phyloP scores from a whole-genome alignment of 768 basidiomycete species.

The Russula earlei region DNA sequence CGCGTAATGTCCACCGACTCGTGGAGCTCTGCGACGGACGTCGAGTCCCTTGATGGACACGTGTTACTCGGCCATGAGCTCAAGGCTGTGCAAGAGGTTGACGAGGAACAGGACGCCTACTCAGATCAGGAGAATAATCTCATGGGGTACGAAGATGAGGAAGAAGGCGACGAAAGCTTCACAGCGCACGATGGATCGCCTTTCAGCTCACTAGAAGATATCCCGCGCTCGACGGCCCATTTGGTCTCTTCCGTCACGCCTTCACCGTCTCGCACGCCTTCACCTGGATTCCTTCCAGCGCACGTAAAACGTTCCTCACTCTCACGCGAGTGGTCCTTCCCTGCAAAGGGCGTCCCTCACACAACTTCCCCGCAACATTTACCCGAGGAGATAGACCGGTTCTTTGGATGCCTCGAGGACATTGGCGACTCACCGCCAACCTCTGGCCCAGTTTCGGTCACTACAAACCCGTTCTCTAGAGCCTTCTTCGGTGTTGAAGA shows the following conservation, averaged over 20 bases:
- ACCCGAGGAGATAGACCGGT: conserved; percentile 54
- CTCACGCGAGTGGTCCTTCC: conserved; percentile 64
- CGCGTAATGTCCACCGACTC: conserved; percentile 57
- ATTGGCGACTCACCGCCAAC: conserved; percentile 43
- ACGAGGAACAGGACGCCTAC: conserved; percentile 29
- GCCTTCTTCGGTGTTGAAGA: conserved; percentile 36
- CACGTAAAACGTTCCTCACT: conserved; percentile 37
- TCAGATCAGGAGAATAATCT: conserved; percentile 50
- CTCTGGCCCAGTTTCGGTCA: conserved; percentile 30
- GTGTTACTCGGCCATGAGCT: conserved; percentile 29
- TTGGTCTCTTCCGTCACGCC: conserved; percentile 27
- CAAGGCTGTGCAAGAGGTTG: conserved; percentile 51
- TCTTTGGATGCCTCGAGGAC: conserved; percentile 61
- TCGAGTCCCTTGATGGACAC: conserved; percentile 46
- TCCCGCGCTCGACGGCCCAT: conserved; percentile 25
- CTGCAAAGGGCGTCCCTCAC: conserved; percentile 16
- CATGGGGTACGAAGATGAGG: conserved; percentile 62
- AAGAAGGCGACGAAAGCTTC: conserved; percentile 53
- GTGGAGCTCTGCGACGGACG: conserved; percentile 53
- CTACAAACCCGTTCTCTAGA: conserved; percentile 47
- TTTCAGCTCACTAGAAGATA: conserved; percentile 24
- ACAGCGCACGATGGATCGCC: conserved; percentile 28
- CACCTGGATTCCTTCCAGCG: conserved; percentile 19
- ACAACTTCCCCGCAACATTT: conserved; percentile 20
- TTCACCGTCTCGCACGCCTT: conserved; percentile 25